A percentile compares a stretch with the other conserved stretches of the same genome.
These are phyloP conservation scores for Leccinum variicolor DNA, from an alignment of 768 basidiomycete species.

Conservation along the genomic window DNA sequence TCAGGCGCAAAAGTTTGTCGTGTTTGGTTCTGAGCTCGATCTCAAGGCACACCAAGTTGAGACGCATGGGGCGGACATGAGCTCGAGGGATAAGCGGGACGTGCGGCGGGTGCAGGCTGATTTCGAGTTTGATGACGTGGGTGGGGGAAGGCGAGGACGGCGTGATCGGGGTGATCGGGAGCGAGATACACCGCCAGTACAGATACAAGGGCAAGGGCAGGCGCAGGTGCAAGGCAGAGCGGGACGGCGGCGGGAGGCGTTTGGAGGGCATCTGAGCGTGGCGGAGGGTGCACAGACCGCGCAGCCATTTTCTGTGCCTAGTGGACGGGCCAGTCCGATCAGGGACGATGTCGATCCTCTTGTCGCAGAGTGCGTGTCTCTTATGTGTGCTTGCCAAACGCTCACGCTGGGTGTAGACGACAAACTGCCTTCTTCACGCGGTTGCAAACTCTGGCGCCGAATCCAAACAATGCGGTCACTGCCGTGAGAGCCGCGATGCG, in stretches of 20 bases:
- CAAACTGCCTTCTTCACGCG: constrained; percentile 64
- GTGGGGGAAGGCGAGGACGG: constrained; percentile 39
- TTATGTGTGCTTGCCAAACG: not conserved
- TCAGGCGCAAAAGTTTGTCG: constrained; percentile 88
- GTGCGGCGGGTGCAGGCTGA: constrained; percentile 61
- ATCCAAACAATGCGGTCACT: constrained; percentile 54
- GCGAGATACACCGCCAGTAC: constrained; percentile 32
- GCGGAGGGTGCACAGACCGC: constrained; percentile 24
- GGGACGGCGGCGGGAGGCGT: constrained; percentile 54
- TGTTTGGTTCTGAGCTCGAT: constrained; percentile 84
- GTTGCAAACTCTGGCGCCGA: constrained; percentile 54
- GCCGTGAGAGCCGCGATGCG: constrained; percentile 75
- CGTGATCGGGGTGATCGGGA: constrained; percentile 52
- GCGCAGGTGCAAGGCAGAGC: constrained; percentile 22
- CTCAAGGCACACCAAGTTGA: constrained; percentile 90
- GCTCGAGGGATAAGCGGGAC: constrained; percentile 63
- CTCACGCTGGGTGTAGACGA: constrained; percentile 41
- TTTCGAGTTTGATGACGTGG: constrained; percentile 66
- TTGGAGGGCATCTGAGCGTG: constrained; percentile 57
- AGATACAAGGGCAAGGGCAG: constrained; percentile 16
- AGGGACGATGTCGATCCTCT: constrained; percentile 51
- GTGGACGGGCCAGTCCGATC: constrained; percentile 30
- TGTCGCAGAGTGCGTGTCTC: constrained; percentile 46
- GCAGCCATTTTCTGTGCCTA: constrained; percentile 16
- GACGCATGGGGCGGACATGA: constrained; percentile 75